phyloP scores from a whole-genome alignment of 148 eudicot species.

The Vaccinium corymbosum region DNA sequence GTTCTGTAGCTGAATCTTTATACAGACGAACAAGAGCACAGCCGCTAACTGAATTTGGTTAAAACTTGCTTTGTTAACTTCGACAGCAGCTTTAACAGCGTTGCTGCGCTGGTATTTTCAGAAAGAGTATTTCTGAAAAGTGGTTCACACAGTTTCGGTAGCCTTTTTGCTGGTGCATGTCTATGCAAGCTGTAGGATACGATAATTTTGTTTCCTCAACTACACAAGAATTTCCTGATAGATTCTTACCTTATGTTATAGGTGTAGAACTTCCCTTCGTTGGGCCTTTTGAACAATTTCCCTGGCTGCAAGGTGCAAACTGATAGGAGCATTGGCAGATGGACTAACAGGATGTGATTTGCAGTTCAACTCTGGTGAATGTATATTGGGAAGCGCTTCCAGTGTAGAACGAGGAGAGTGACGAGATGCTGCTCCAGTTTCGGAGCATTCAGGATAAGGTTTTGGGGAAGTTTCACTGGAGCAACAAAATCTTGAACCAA shows the following conservation, averaged over 20 bases:
- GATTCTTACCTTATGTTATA: neutral
- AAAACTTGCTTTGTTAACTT: neutral
- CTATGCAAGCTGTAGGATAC: neutral
- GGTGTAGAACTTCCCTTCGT: conserved; percentile 21
- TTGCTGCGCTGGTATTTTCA: neutral
- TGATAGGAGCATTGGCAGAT: conserved; percentile 14
- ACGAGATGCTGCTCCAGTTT: conserved; percentile 17
- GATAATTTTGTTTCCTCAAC: conserved; percentile 7
- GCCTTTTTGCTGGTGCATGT: neutral
- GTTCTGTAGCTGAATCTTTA: too few species aligned
- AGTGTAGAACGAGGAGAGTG: conserved; percentile 48
- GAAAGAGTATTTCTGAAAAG: neutral
- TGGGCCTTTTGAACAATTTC: conserved; percentile 13
- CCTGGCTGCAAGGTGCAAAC: conserved; percentile 18
- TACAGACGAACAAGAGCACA: neutral
- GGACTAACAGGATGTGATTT: conserved; percentile 18
- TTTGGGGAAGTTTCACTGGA: conserved; percentile 27
- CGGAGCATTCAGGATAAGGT: conserved; percentile 34
- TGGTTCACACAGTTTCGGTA: neutral
- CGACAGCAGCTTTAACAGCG: neutral
- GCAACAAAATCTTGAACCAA: too few species aligned
- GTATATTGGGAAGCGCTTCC: conserved; percentile 34
- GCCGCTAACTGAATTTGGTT: neutral
- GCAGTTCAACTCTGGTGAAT: conserved; percentile 24
- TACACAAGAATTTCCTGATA: conserved; percentile 13